A percentile compares a stretch with the other conserved stretches of the same genome.
Conservation (phyloP, 164 flowering plant genomes). For the Litsea cubeba region DNA sequence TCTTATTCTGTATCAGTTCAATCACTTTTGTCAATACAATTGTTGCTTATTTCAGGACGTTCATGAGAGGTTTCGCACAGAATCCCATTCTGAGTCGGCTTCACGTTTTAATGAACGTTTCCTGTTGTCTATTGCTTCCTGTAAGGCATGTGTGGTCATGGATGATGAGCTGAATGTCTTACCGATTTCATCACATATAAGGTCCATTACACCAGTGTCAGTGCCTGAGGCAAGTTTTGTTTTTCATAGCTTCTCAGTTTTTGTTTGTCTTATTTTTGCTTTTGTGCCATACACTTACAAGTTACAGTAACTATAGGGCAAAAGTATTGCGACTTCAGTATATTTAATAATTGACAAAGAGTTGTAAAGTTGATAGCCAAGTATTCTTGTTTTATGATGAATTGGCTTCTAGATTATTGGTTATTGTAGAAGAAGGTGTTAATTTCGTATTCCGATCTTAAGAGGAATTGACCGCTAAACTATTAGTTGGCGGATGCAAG, state of each 20-base stretch:
- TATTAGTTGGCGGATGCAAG: not conserved
- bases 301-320: not conserved
- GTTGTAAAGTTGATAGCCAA: not conserved
- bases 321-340: not conserved
- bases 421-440: not conserved
- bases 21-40: not conserved
- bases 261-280: not conserved
- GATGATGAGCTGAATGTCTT: slow-evolving; percentile 89
- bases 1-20: not conserved
- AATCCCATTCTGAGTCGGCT: slow-evolving; percentile 75
- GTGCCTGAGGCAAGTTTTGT: slow-evolving; percentile 48
- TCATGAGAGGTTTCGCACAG: slow-evolving; percentile 91
- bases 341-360: not conserved
- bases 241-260: not conserved
- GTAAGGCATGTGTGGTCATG: slow-evolving; percentile 85
- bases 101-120: slow-evolving; percentile 96
- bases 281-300: not conserved
- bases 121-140: slow-evolving; percentile 79
- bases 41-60: slow-evolving; percentile 64
- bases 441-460: not conserved
- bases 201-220: slow-evolving; percentile 54
- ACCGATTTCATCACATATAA: slow-evolving; percentile 86
- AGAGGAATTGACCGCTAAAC: too few relatives aligned
- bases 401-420: not conserved
- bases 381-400: not conserved